Conservation (phyloP, 2,329 filamentous ascomycete genomes). For the Penicillium nordicum region DNA sequence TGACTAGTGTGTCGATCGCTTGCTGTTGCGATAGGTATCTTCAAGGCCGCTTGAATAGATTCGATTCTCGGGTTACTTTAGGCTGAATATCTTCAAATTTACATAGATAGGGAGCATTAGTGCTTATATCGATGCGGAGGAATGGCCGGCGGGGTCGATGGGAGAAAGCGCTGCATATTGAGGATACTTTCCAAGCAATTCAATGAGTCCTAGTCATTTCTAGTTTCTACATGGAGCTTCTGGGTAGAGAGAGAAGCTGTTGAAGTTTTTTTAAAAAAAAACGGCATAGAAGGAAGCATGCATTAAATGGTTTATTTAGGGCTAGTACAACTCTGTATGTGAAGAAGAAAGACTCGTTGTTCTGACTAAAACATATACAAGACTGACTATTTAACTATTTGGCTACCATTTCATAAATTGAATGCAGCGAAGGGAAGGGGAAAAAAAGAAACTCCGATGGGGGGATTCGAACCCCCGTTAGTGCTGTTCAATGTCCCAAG, state of each 20-base stretch:
- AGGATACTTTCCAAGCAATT: not conserved
- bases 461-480: conserved; percentile 7
- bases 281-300: not conserved
- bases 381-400: not conserved
- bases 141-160: not conserved
- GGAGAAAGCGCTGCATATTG: not conserved
- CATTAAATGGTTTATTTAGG: not conserved
- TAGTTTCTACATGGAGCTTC: no score
- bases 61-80: not conserved
- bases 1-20: conserved; percentile 5
- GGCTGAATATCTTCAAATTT: not conserved
- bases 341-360: not conserved
- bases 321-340: no score
- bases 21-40: not conserved
- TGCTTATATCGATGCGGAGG: not conserved
- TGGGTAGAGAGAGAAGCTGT: not conserved
- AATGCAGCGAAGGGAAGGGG: no score
- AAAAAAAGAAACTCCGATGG: conserved; percentile 3
- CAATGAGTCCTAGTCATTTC: no score
- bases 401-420: no score
- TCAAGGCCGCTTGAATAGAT: not conserved
- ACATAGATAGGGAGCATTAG: no score
- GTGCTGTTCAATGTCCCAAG: not conserved
- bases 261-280: not conserved
- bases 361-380: not conserved